Evolutionary conservation across 2,329 filamentous ascomycete species (phyloP), one percentile per base, ranked within the genome.

Genomic region (Penicillium polonicum): DNA sequence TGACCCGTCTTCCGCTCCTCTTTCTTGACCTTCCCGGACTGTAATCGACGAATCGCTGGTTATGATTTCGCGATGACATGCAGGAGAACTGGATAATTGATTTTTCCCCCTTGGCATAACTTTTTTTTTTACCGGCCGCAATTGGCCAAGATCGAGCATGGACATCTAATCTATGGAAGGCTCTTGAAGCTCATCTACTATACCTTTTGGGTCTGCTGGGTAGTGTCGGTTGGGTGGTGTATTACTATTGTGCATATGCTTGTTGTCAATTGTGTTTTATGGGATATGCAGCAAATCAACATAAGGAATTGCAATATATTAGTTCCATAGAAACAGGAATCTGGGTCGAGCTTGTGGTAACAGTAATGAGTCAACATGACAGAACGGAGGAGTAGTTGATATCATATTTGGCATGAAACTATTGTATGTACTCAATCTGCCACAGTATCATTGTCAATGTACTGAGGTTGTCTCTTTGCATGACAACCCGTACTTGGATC

Each of bases 201-300:
- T 51, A 46, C 19, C 36, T 53, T 44, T 60, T 45, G 38, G 23
- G 35, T 45, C 27, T 44, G 23, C 23, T 51, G 44, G 35, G 35
- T 42, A 49, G 41, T 56, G 59, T 53, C 58, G 44, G 58, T 67
- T 59, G 49, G 56, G 63, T 71, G 67, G 63, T 74, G 67, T 75
- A 75, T 73, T 67, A 69, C 59, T 71, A 73, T 67, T 70, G 66
- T 67, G 65, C 66, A 70, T 65, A 69, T 63, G 46, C 55, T 56
- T 68, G 54, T 56, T 63, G 57, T 63, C 60, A 50, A 62, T 43
- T 58, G 48, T 52, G 39, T 48, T 63, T 64, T 54, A 29, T 51
- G 56, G 53, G 59, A 66, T 62, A 68, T 63, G 63, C 46, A 57
- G 57, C 52, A 61, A 58, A 60, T 31, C 54, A 52, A 44, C 44